Base-by-base conservation (phyloP, 2,329 filamentous ascomycete species). In the Plectosphaerella plurivora region DNA sequence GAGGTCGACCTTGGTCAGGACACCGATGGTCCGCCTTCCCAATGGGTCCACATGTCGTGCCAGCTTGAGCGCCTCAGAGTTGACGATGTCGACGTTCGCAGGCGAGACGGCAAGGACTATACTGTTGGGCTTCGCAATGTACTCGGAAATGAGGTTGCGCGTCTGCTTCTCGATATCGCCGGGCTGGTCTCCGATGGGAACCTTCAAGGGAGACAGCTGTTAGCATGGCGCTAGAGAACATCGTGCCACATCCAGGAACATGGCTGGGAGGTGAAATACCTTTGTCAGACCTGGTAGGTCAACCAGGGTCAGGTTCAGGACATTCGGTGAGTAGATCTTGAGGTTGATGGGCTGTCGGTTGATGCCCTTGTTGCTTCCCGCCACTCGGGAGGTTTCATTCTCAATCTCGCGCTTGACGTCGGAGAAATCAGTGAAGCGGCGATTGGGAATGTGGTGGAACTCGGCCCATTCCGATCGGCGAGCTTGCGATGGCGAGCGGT, bases 141-240 rank as follows among this genome's bases (percentile, higher is more conserved):
- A 99, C 75, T 99, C 94, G 52, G 92, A 89, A 63, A 99, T 97
- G 63, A 99, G 82, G 60, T 91, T 96, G 59, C 93, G 84, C 33
- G 94, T 99, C 74, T 99, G 94, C 73, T 97, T 97, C 78, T 99
- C 94, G 65, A 99, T 99, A 66, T 99, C 94, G 63, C 89, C 86
- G 8, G 94, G 94, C 68, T 99, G 94, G 68, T 99, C 94, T 60
- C 94, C 94, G 68, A 99, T 97, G 28, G 94, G 94, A 54, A 97
- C 92, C 86, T 90, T 33, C 35, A 49, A 51, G 48, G 18, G 18
- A 22, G 22, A 45, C 28, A 18, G 50, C 53, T 51, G 53, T 59
- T 52, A 59, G 48, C 42, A 51, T 20, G 15, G 15, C n/a, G 14
- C 44, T n/a, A 12, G 39, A 16, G 39, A 45, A 22, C 14, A 22